Evolutionary conservation across 2,329 filamentous ascomycete species (phyloP).

Genomic region (Neofusicoccum parvum): DNA sequence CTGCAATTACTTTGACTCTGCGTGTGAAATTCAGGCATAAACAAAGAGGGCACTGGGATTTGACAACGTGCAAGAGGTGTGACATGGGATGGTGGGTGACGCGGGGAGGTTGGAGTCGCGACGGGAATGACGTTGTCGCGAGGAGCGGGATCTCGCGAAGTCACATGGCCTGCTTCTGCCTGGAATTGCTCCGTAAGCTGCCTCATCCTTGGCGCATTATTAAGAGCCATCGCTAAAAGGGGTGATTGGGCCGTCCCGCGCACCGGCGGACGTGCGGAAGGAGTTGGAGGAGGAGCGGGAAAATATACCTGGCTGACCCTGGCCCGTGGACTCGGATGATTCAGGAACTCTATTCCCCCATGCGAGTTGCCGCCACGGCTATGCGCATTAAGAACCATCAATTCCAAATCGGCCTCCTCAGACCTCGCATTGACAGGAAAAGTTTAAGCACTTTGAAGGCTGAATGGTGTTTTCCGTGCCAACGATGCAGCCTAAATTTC

Average conservation of each 20-base stretch:
- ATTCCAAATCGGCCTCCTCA: not conserved
- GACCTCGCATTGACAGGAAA: not conserved
- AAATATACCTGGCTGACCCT: not conserved
- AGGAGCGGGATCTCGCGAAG: constrained; percentile 10
- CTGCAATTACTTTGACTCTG: not conserved
- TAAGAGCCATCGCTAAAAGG: not conserved
- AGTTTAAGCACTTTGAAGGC: not conserved
- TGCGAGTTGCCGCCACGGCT: not conserved
- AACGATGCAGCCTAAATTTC: too few relatives aligned
- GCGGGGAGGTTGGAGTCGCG: not conserved
- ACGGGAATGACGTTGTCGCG: constrained; percentile 13
- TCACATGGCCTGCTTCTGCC: constrained; percentile 21
- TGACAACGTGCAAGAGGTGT: not conserved
- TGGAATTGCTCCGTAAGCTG: constrained; percentile 22
- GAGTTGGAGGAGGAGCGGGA: not conserved
- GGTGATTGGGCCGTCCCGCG: not conserved
- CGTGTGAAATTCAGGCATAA: not conserved
- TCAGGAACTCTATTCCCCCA: not conserved
- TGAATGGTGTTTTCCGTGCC: too few relatives aligned
- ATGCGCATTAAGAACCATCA: not conserved
- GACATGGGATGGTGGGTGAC: not conserved
- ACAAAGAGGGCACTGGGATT: not conserved
- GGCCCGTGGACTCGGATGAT: not conserved
- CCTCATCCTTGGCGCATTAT: constrained; percentile 3
- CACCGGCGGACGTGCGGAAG: not conserved